Percentiles rank a stretch among this genome's conserved stretches.
Evolutionary conservation across 176 grass and related monocot genomes (phyloP).

Genomic region (Raddia guianensis): DNA sequence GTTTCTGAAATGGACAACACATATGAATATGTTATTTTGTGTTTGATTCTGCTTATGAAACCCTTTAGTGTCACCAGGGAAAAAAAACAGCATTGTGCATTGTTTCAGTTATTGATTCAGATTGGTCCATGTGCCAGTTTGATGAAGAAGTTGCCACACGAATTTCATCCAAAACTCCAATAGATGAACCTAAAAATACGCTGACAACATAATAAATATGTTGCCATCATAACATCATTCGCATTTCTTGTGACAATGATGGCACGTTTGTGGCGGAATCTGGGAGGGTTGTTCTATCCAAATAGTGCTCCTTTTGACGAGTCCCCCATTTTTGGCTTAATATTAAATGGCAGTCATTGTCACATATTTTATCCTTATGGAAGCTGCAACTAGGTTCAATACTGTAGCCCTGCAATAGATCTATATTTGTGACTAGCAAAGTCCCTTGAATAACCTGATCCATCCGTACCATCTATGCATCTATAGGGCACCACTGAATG

Average conservation of each 20-base stretch:
- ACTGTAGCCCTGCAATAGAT: neutral
- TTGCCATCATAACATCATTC: constrained; percentile 5
- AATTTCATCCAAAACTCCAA: neutral
- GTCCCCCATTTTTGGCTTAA: constrained; percentile 6
- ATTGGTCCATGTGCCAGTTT: neutral
- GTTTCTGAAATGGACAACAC: neutral
- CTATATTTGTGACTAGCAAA: constrained; percentile 2
- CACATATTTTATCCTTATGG: neutral
- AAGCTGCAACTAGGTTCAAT: neutral
- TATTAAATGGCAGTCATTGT: neutral
- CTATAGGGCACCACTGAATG: neutral
- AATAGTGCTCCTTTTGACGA: neutral
- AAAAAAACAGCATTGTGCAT: neutral
- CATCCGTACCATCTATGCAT: neutral
- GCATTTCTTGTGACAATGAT: neutral
- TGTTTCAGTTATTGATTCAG: constrained; percentile 6
- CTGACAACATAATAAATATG: constrained; percentile 4
- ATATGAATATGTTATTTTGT: neutral
- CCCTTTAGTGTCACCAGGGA: neutral
- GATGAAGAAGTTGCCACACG: neutral
- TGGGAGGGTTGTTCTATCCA: neutral
- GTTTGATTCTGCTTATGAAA: neutral
- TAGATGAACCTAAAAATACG: neutral
- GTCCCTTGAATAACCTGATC: neutral
- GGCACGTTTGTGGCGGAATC: neutral